Conservation (phyloP, 129 eudicot genomes). For the Tagetes patula region DNA sequence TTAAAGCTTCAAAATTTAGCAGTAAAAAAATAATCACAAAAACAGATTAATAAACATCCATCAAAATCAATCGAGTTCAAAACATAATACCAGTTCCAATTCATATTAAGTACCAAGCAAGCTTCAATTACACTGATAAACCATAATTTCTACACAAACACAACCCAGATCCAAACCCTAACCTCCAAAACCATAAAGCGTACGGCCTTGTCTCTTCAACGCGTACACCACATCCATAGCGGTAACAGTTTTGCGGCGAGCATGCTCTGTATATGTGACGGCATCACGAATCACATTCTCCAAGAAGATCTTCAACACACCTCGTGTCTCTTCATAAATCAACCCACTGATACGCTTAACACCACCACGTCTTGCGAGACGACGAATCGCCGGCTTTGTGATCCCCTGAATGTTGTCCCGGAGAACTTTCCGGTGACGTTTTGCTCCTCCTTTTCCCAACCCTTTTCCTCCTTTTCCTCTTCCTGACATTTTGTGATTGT, state of each 20-base stretch:
- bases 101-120: neutral
- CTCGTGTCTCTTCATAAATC: neutral
- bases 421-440: conserved; percentile 8
- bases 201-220: conserved; percentile 2
- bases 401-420: neutral
- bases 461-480: conserved; percentile 3
- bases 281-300: conserved; percentile 2
- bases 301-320: neutral
- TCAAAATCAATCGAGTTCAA: neutral
- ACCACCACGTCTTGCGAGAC: neutral
- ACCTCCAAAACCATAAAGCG: conserved; percentile 2
- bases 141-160: neutral
- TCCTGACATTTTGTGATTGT: neutral
- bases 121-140: neutral
- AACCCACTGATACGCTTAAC: neutral
- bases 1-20: too few relatives aligned
- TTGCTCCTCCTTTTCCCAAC: neutral
- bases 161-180: neutral
- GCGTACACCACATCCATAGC: neutral
- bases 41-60: too few relatives aligned
- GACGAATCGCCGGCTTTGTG: neutral
- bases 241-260: neutral
- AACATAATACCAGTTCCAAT: neutral
- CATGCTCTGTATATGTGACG: neutral
- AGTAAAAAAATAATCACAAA: too few relatives aligned